Conservation (phyloP, 306 rosid genomes). For the Psophocarpus tetragonolobus region DNA sequence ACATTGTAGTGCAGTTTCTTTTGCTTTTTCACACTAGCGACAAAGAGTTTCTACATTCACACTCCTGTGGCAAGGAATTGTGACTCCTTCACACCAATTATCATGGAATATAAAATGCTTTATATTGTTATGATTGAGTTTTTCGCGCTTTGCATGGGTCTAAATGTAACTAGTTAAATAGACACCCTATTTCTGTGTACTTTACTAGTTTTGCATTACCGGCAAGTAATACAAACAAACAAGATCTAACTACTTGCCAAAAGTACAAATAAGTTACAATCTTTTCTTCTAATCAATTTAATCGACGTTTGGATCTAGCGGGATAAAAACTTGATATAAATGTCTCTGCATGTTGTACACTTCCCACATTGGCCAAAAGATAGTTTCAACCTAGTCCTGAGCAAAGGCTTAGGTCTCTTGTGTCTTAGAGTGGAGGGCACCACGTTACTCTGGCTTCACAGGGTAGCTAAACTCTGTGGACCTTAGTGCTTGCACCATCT, state of each 20-base stretch:
- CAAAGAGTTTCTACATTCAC: too few relatives aligned
- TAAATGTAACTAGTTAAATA: too few relatives aligned
- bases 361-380: not conserved
- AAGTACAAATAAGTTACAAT: not conserved
- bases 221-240: not conserved
- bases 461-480: not conserved
- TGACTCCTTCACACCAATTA: not conserved
- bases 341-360: not conserved
- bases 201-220: too few relatives aligned
- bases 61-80: too few relatives aligned
- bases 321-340: not conserved
- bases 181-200: too few relatives aligned
- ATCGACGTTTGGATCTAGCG: not conserved
- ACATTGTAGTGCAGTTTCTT: too few relatives aligned
- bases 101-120: too few relatives aligned
- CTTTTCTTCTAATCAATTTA: not conserved
- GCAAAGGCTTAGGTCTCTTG: not conserved
- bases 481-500: not conserved
- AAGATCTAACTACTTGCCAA: not conserved
- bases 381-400: not conserved
- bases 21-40: too few relatives aligned
- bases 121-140: too few relatives aligned
- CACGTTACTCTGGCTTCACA: not conserved
- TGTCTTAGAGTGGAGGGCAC: not conserved
- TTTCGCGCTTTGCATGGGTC: too few relatives aligned